Evolutionary conservation across 2,329 filamentous ascomycete species (phyloP).

Genomic region (Arachnopeziza araneosa): DNA sequence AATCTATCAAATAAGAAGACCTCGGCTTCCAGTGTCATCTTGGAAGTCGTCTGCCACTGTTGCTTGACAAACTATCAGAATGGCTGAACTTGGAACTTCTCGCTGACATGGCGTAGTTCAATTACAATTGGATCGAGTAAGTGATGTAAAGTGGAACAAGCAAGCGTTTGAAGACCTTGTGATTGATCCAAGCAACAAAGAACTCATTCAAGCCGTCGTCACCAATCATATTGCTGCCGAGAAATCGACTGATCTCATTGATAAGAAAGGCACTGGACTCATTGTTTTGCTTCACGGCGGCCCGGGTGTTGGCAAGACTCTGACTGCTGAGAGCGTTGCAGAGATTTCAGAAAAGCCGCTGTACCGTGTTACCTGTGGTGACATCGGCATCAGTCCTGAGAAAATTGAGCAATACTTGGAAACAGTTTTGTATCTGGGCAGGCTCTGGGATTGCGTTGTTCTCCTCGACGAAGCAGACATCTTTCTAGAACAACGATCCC

Average conservation of each 20-base stretch:
- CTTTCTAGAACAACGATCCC: slow-evolving; percentile 22
- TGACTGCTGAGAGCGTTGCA: slow-evolving; percentile 44
- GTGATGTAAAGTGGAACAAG: slow-evolving; percentile 16
- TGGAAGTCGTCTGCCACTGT: too few species aligned
- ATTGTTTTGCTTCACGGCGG: slow-evolving; percentile 37
- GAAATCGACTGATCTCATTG: slow-evolving; percentile 7
- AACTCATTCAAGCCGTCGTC: slow-evolving; percentile 41
- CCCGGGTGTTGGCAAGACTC: slow-evolving; percentile 18
- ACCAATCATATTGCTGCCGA: not conserved
- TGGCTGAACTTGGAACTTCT: too few species aligned
- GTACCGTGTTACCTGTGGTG: slow-evolving; percentile 54
- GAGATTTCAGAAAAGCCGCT: slow-evolving; percentile 45
- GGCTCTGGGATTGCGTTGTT: slow-evolving; percentile 22
- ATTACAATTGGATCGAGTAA: not conserved
- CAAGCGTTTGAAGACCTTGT: slow-evolving; percentile 40
- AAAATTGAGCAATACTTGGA: slow-evolving; percentile 49
- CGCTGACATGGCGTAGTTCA: not conserved
- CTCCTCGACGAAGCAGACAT: slow-evolving; percentile 28
- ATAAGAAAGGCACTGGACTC: slow-evolving; percentile 37
- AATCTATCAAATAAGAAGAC: too few species aligned
- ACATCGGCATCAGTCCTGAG: slow-evolving; percentile 60
- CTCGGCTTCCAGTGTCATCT: too few species aligned
- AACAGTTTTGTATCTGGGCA: slow-evolving; percentile 15
- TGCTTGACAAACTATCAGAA: too few species aligned
- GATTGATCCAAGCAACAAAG: slow-evolving; percentile 40